Evolutionary conservation across 176 grass and related monocot species (phyloP), one percentile per base, ranked within the genome.

Genomic region (Guadua angustifolia): DNA sequence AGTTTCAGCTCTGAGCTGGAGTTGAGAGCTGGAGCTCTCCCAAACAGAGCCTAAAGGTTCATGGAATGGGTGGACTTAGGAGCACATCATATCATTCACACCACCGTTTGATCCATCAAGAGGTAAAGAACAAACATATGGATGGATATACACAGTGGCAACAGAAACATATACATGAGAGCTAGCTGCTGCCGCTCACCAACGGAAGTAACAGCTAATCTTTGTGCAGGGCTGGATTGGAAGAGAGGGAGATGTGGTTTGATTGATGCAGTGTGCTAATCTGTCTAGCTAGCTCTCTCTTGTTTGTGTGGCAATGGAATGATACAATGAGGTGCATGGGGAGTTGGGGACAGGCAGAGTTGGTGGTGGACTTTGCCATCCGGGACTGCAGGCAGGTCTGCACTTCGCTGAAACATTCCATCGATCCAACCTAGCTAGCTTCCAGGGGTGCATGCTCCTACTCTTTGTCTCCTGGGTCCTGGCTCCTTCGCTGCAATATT

Each of bases 351-450:
- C 60, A 47, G 57, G 18, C 22, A 76, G 50, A 58, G 38, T 47
- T 86, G 90, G 68, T 84, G 65, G 83, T 80, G 47, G 58, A 61
- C 69, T 17, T 56, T 56, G 78, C 24, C 72, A 79, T 86, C 64
- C 80, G 73, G 80, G 58, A 73, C 77, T 29, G 40, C 40, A 42
- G 63, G 40, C 40, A 42, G 63, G 77, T 10, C 12, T 45, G 51
- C 82, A 85, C 82, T 78, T 52, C 69, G 70, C 84, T 86, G 92
- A 93, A 80, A 82, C 85, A 88, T 95, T 93, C 75, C 90, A 94
- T 93, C 75, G 88, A 94, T 94, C 88, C 72, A 77, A 74, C 66
- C 49, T 18, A 45, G 38, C 38, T 21, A 59, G 55, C 82, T 55
- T 72, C 44, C 67, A 53, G 65, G 9, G 40, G 16, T n/a, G 63